These are phyloP conservation scores for Podospora tetraspora DNA, from an alignment of 495 filamentous ascomycete genomes.

Conservation along the genomic window DNA sequence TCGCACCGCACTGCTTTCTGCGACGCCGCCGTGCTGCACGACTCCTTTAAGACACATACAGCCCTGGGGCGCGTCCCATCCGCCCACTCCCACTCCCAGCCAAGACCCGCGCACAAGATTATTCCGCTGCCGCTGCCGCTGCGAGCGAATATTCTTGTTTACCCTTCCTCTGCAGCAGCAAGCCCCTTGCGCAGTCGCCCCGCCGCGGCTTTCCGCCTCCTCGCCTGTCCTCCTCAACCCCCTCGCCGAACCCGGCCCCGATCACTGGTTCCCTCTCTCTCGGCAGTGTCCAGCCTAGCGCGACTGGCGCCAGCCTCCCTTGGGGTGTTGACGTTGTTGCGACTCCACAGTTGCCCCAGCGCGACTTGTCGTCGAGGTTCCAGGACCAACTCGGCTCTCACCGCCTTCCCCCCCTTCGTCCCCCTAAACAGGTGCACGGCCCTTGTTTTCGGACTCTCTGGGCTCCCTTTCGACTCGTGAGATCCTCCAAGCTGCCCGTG, in stretches of 20 bases:
- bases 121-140: neutral
- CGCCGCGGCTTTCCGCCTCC: slow-evolving; percentile 6
- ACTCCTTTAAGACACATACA: slow-evolving; percentile 24
- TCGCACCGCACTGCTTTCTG: slow-evolving; percentile 21
- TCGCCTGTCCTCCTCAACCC: neutral
- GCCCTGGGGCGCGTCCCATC: slow-evolving; percentile 13
- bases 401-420: slow-evolving; percentile 15
- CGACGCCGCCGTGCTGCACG: slow-evolving; percentile 15
- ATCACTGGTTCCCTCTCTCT: neutral
- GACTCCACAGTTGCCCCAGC: slow-evolving; percentile 14
- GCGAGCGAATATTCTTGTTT: slow-evolving; percentile 14
- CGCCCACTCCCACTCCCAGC: slow-evolving; percentile 13
- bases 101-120: slow-evolving; percentile 15
- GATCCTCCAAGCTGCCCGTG: slow-evolving; percentile 9
- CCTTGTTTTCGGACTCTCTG: slow-evolving; percentile 16
- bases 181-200: neutral
- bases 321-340: slow-evolving; percentile 20
- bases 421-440: slow-evolving; percentile 17
- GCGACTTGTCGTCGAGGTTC: slow-evolving; percentile 1
- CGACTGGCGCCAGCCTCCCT: slow-evolving; percentile 15
- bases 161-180: neutral
- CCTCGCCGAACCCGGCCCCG: neutral
- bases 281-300: slow-evolving; percentile 12
- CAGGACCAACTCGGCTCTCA: slow-evolving; percentile 2
- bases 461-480: slow-evolving; percentile 17